These are phyloP conservation scores for Plasmopara viticola DNA, from an alignment of 352 stramenopile genomes.

Conservation along the genomic window DNA sequence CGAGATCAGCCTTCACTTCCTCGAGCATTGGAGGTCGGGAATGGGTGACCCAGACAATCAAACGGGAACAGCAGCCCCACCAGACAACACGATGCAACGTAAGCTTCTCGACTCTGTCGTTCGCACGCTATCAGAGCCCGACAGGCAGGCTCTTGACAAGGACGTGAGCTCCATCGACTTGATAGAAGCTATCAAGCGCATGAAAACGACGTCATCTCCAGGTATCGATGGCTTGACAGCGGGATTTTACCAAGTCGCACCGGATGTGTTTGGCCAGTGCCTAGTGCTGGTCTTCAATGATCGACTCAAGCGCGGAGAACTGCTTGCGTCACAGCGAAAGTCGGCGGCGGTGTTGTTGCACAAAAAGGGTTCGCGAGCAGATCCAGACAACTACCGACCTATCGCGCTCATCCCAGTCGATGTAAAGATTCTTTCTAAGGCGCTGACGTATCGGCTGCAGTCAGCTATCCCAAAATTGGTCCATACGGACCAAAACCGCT, in stretches of 20 bases:
- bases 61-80: neutral
- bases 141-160: no score
- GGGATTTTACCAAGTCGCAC: neutral
- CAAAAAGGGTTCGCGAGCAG: neutral
- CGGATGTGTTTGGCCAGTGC: neutral
- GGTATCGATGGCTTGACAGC: no score
- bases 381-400: neutral
- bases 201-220: no score
- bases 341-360: neutral
- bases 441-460: neutral
- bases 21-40: neutral
- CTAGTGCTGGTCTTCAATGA: neutral
- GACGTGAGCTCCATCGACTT: no score
- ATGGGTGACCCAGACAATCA: neutral
- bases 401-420: neutral
- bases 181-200: no score
- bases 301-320: neutral
- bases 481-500: neutral
- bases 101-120: no score
- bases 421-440: neutral
- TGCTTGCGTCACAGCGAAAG: neutral
- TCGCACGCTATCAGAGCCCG: no score
- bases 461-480: neutral
- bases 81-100: neutral
- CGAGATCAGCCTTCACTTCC: neutral